A percentile compares a stretch with the other conserved stretches of the same genome.
Conservation (phyloP, 75 land plant genomes). For the Cupressus sempervirens region DNA sequence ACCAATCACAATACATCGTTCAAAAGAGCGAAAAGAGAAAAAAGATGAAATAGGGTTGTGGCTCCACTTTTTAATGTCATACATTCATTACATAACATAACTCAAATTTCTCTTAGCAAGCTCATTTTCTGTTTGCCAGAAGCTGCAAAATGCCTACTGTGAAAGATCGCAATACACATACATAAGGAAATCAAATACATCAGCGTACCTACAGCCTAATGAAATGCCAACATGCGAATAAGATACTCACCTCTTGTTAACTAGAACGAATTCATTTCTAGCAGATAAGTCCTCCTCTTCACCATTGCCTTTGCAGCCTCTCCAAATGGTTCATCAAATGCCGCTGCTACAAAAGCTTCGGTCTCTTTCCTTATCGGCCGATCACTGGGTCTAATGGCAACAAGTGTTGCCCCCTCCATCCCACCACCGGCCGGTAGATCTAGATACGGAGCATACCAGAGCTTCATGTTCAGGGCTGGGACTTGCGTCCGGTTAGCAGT, state of each 20-base stretch:
- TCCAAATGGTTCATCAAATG: conserved; percentile 54
- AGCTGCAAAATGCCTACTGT: not conserved
- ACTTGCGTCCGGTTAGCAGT: conserved; percentile 56
- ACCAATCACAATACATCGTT: not conserved
- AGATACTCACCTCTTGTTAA: not conserved
- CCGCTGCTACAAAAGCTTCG: conserved; percentile 39
- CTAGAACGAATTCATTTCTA: conserved; percentile 65
- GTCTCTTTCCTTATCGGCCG: conserved; percentile 39
- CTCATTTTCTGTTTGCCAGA: not conserved
- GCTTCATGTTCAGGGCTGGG: conserved; percentile 60
- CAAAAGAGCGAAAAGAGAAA: not conserved
- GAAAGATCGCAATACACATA: not conserved
- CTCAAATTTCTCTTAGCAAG: not conserved
- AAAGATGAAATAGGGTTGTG: not conserved
- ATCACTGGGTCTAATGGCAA: conserved; percentile 44
- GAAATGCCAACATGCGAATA: not conserved
- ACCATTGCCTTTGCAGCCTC: conserved; percentile 32
- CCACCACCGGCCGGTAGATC: conserved; percentile 50
- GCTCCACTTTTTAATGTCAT: not conserved
- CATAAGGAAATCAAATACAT: not conserved
- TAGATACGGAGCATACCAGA: conserved; percentile 55
- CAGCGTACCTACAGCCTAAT: not conserved
- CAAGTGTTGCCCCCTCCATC: conserved; percentile 51
- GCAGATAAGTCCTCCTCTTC: conserved; percentile 48
- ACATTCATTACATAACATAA: not conserved